Evolutionary conservation across 2,329 filamentous ascomycete species (phyloP), one percentile per base, ranked within the genome.

Genomic region (Hymenoscyphus repandus): DNA sequence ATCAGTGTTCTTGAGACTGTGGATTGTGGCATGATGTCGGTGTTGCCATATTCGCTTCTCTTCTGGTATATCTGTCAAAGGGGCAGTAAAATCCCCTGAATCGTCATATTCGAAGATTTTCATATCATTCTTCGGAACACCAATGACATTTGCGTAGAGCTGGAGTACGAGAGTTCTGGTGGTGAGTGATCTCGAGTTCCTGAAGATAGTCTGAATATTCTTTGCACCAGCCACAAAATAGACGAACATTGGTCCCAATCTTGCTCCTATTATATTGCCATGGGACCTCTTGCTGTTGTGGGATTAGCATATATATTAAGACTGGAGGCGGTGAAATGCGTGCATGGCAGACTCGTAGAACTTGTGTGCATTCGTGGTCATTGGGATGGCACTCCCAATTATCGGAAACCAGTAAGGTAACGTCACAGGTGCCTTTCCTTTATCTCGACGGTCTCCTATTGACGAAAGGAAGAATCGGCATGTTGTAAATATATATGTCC

Each of bases 401-500:
- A 45, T n/a, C 12, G 43, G 43, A 34, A 45, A 33, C 43, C 43
- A 45, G 31, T 45, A 45, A 3, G 43, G 43, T 18, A 45, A 12
- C 17, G 43, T 45, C n/a, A 20, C 6, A 22, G 39, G 39, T 17
- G 18, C 6, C 10, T 18, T 15, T 6, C 17, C 13, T 22, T 41
- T 22, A 22, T 41, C 2, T 7, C 39, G 39, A 13, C 39, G 18
- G 18, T 27, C 22, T 7, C 22, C 22, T 27, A 27, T 27, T 27
- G 22, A 27, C 7, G 22, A 27, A 4, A 27, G 22, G 22, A 27
- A 27, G 22, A 27, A 27, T 7, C 22, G 22, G 7, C 22, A 27
- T 27, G 22, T 27, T 27, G 22, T 27, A 7, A 4, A 27, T 27
- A 27, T 27, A 7, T 27, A 27, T 27, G 22, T 27, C 7, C 22